Percentiles rank a stretch among this genome's conserved stretches.
phyloP scores from a whole-genome alignment of 2,329 filamentous ascomycete species.

The Truncatella angustata region DNA sequence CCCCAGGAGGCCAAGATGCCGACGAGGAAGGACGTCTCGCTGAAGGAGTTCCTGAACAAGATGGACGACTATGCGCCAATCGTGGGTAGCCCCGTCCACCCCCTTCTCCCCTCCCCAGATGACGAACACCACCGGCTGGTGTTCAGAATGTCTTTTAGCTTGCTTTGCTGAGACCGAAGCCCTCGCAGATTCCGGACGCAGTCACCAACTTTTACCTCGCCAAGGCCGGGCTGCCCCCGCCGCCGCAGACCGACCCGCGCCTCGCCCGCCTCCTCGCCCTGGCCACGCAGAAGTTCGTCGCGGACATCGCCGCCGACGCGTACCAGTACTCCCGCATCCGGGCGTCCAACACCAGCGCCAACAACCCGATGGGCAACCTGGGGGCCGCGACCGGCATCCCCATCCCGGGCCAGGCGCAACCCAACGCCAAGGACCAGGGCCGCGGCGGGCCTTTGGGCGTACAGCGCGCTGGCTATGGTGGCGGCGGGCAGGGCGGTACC shows the following conservation, averaged over 20 bases:
- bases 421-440: conserved; percentile 55
- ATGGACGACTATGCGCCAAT: conserved; percentile 99
- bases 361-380: conserved; percentile 87
- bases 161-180: neutral
- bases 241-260: conserved; percentile 84
- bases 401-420: conserved; percentile 58
- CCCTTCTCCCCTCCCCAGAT: neutral
- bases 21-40: conserved; percentile 84
- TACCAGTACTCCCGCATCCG: conserved; percentile 98
- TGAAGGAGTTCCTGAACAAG: conserved; percentile 90
- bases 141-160: too few relatives aligned
- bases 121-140: too few relatives aligned
- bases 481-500: conserved; percentile 82
- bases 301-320: conserved; percentile 93
- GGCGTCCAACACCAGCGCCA: conserved; percentile 81
- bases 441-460: conserved; percentile 65
- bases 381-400: conserved; percentile 72
- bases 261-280: conserved; percentile 91
- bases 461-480: conserved; percentile 77
- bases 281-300: conserved; percentile 98
- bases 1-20: conserved; percentile 60
- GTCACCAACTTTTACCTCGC: conserved; percentile 98
- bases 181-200: conserved; percentile 82
- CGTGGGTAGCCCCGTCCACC: conserved; percentile 51
- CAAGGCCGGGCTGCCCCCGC: conserved; percentile 88